Evolutionary conservation across 108 stramenopile species (phyloP).

Genomic region (Pseudonitzschia delicatissima): DNA sequence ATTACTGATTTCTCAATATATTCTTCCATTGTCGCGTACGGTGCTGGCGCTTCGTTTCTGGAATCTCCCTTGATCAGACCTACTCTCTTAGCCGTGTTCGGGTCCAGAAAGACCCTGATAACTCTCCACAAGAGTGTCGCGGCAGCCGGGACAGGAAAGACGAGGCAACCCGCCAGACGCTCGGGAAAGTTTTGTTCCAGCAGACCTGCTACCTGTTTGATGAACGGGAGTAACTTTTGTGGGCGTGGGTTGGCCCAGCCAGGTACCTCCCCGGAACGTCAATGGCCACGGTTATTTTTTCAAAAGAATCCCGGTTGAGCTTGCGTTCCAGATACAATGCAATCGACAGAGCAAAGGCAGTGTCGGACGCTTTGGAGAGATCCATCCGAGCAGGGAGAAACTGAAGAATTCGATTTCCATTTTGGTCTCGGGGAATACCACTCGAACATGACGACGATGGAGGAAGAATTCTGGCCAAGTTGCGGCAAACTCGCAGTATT

Average conservation of each 20-base stretch:
- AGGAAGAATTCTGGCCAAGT: neutral
- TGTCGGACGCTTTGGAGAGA: constrained; percentile 38
- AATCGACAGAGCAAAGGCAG: constrained; percentile 49
- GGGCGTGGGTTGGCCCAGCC: constrained; percentile 71
- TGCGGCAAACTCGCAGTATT: neutral
- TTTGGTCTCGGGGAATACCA: constrained; percentile 10
- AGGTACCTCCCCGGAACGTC: constrained; percentile 58
- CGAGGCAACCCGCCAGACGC: constrained; percentile 40
- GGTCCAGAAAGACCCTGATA: constrained; percentile 42
- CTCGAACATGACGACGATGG: neutral
- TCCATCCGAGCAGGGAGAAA: constrained; percentile 61
- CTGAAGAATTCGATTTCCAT: constrained; percentile 36
- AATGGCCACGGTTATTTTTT: constrained; percentile 52
- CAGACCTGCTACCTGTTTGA: constrained; percentile 30
- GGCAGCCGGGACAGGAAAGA: constrained; percentile 61
- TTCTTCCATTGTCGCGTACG: constrained; percentile 36
- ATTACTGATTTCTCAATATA: neutral
- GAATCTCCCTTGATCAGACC: constrained; percentile 48
- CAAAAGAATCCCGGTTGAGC: constrained; percentile 42
- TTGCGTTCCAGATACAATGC: constrained; percentile 59
- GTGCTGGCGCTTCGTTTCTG: constrained; percentile 31
- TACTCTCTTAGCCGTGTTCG: constrained; percentile 37
- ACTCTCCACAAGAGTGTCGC: constrained; percentile 48
- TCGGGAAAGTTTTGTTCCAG: constrained; percentile 48
- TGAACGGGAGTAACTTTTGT: constrained; percentile 50